Conservation (phyloP, 148 eudicot species). For the Polygonum aviculare region DNA sequence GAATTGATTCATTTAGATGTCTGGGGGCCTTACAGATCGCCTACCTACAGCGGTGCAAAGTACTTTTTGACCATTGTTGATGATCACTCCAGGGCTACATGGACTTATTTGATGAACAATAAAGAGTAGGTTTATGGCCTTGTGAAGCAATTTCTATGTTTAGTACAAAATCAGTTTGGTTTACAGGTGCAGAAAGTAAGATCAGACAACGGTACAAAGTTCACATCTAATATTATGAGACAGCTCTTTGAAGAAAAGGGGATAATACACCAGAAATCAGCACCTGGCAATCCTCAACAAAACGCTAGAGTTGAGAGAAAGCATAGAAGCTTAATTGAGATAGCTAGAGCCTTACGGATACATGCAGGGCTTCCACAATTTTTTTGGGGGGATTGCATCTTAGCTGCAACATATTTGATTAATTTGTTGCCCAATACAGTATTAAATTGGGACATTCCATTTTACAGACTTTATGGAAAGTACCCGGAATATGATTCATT, state of each 20-base stretch:
- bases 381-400: conserved; percentile 1
- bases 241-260: neutral
- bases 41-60: neutral
- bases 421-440: no score
- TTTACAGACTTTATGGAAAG: no score
- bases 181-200: neutral
- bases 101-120: neutral
- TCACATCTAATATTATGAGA: fast-evolving
- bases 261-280: neutral
- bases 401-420: neutral
- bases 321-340: conserved; percentile 3
- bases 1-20: neutral
- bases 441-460: no score
- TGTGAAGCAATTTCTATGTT: neutral
- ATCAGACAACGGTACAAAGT: conserved; percentile 5
- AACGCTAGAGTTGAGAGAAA: conserved; percentile 10
- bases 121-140: neutral
- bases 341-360: neutral
- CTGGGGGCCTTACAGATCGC: neutral
- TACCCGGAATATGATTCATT: no score
- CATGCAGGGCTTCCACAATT: neutral
- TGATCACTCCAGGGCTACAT: neutral
- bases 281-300: neutral
- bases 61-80: neutral
- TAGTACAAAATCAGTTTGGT: neutral